Evolutionary conservation across 768 basidiomycete species (phyloP), one percentile per base, ranked within the genome.

Genomic region (Mycena pura): DNA sequence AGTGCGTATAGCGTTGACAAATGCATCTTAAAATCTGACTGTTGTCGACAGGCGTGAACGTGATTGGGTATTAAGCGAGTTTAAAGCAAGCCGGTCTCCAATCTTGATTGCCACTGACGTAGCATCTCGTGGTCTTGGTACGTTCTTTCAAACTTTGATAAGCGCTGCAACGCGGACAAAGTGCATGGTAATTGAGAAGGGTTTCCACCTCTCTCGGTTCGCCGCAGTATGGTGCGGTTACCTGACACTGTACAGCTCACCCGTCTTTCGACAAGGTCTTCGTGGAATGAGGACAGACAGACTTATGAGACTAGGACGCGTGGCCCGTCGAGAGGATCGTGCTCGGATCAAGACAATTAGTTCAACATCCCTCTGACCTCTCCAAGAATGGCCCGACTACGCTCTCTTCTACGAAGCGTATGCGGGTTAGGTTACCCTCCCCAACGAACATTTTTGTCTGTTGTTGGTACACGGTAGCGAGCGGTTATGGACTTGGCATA

Each of bases 81-180:
- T 99, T 85, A 99, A 99, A 80, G 91, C 94, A 55, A 95, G 97
- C 70, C 91, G 95, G 65, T 95, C 93, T 29, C 96, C 96, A 3
- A 99, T 99, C 76, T 85, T 99, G 73, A 93, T 99, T 72, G 97
- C 97, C 79, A 99, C 97, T 69, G 97, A 98, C 76, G 96, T 99
- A 71, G 97, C 96, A 62, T 97, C 95, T 74, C 96, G 96, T 88
- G 96, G 96, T 86, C 88, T 99, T 74, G 97, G 97, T 99, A 91
- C 83, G 96, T 95, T 64, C 72, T 73, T 82, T 69, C 74, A 75
- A 72, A 70, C 70, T 56, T 64, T 69, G 57, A 60, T 78, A 81
- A 82, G 84, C 81, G 84, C 83, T 82, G 66, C 69, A 72, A 69
- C 64, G 56, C 65, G 44, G 51, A 46, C 55, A 57, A 56, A 68